Evolutionary conservation across 768 basidiomycete genomes (phyloP), one percentile per base, ranked within the genome.

Genomic region (Russula virescens): DNA sequence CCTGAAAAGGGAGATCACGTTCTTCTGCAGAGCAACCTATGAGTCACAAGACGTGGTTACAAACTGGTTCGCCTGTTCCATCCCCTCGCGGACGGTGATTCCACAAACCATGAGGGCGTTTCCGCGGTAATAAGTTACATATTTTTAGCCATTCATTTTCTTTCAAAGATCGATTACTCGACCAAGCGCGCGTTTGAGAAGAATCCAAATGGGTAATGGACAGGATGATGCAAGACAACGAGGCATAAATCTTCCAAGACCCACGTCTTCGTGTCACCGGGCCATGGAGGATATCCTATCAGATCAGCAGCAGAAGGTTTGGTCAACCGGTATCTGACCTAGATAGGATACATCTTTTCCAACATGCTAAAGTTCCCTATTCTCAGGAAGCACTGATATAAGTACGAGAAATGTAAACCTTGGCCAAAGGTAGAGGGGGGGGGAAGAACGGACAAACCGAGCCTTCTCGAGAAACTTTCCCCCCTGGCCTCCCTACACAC

Each of bases 281-380:
- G 31, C 31, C 31, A 31, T 25, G 61, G 38, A 58, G 51, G 61
- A 14, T 25, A 43, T 23, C 50, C n/a, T 46, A 45, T 58, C 57
- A 47, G 62, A 63, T 63, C 62, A 63, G 62, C 62, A 58, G 21
- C 40, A 54, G 56, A 63, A 58, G 51, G 51, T 48, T 63, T 58
- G 42, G 56, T 47, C 62, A 53, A 63, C 62, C 62, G 62, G 62
- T 47, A 50, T 50, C 56, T 53, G 26, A 53, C 42, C 31, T 57
- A 14, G 50, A 52, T 34, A 48, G 28, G 35, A 54, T 16, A 28
- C 6, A 16, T 28, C 55, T 53, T 28, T 34, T 43, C 35, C 19
- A 50, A 42, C 47, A 51, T 11, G 16, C 45, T 48, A 38, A 46
- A 50, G 8, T 11, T 60, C 34, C 43, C 23, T 23, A 55, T 56